Base-by-base conservation (phyloP, 202 grass and related monocot genomes). In the Hordeum pubiflorum region DNA sequence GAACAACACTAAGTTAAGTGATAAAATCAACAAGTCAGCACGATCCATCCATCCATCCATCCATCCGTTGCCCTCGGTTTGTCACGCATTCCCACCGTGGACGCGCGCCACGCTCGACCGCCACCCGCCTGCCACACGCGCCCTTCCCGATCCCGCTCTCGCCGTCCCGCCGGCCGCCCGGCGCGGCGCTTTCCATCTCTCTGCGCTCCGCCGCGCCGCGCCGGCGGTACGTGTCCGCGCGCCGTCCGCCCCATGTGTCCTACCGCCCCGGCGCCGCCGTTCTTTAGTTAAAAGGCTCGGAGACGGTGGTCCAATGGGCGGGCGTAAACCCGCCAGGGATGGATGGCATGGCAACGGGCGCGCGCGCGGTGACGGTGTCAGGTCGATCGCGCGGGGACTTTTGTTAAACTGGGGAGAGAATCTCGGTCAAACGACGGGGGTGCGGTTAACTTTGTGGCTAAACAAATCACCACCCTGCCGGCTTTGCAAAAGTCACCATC, bases 391-490 rank as follows among this genome's bases (percentile, higher is more conserved):
- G 3, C 12, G 39, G 4, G 18, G 7, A 36, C 15, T 18, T 64
- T 87, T 57, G 69, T 52, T 87, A 83, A 64, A 43, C 46, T 5
- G 39, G 40, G 46, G 1, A 54, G 77, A 72, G 88, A 87, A 91
- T 89, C 83, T 78, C 36, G 74, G 83, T 93, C 88, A 91, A 93
- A 86, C 80, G 46, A 58, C 44, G 75, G 73, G 43, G 43, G 39
- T 1, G 44, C 13, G 59, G 82, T 82, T 65, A 79, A 63, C 64
- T 88, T 75, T 76, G 34, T 24, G 41, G 85, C 58, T 85, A 78
- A 69, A 40, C 65, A 40, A 69, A 40, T 40, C 65, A 9, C 69
- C 75, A 62, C 59, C 62, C 31, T 7, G 14, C 75, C 39, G 61
- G 54, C 81, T 80, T 69, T 80, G 62, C 77, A 3, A 85, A 84